Base-by-base conservation (phyloP, 2,329 filamentous ascomycete genomes). In the Neoscytalidium dimidiatum region DNA sequence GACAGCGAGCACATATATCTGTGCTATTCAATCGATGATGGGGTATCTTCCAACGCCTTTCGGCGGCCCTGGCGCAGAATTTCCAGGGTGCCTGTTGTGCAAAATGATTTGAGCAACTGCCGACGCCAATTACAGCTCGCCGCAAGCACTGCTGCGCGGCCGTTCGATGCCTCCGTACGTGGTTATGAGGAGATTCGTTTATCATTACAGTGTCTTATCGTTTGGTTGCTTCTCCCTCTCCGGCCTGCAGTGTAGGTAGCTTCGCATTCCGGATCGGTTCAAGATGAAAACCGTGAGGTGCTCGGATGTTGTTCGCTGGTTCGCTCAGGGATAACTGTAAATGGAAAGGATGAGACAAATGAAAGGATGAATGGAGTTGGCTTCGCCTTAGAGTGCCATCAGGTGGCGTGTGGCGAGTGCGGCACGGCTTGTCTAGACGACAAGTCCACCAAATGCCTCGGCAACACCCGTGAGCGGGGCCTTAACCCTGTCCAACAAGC, bases 381-480 rank as follows among this genome's bases (percentile, higher is more conserved):
- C 17, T 33, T 33, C 33, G 49, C 7, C 49, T 19, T 28, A 17
- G 31, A 19, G 49, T 19, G 49, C 23, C 28, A 19, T 33, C 35
- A 9, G n/a, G 41, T 60, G 56, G 56, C 56, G 26, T 14, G 41
- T 60, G 56, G 41, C 56, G 56, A 31, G 26, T 46, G 56, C 23
- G 38, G 38, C 53, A 58, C 41, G 11, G 11, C 14, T 33, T 23
- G 56, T 19, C 33, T 49, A 64, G 52, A 64, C 31, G 38, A 64
- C 52, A 4, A 64, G 52, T 14, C 62, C 62, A 23, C 62, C 62
- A 41, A 64, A 64, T 53, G 62, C 62, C 51, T 64, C 62, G 41
- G 62, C 62, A 38, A 58, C 62, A 48, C 62, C 52, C 51, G 62
- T 48, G 38, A 64, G 62, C 26, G 62, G 62, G 19, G 35, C 51